Percentiles rank a stretch among this genome's conserved stretches.
These are phyloP conservation scores for Scheffersomyces titani DNA, from an alignment of 1,139 yeast species.

Conservation along the genomic window DNA sequence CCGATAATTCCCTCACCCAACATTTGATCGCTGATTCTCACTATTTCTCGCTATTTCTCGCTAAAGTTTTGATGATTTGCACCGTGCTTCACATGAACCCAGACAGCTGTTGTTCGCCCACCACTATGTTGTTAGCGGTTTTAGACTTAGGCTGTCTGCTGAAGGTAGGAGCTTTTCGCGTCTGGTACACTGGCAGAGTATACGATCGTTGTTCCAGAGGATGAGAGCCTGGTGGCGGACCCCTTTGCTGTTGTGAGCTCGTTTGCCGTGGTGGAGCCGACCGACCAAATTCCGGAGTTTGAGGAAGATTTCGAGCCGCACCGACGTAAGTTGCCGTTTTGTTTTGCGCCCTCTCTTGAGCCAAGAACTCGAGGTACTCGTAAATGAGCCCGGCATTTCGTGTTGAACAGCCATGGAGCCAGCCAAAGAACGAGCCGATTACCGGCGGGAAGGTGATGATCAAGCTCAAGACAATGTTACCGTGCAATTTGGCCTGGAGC, in stretches of 20 bases:
- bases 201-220: neutral
- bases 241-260: neutral
- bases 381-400: constrained; percentile 81
- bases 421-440: constrained; percentile 71
- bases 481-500: constrained; percentile 66
- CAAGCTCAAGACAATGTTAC: constrained; percentile 72
- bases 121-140: constrained; percentile 13
- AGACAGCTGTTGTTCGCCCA: constrained; percentile 28
- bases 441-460: constrained; percentile 76
- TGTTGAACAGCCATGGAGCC: constrained; percentile 87
- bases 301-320: constrained; percentile 5
- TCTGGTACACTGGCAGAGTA: neutral
- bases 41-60: neutral
- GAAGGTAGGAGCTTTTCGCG: constrained; percentile 4
- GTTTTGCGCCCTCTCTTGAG: constrained; percentile 27
- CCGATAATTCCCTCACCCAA: neutral
- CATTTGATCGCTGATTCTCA: neutral
- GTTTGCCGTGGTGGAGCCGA: neutral
- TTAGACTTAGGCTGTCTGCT: neutral
- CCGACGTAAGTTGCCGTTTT: constrained; percentile 23
- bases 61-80: too few species aligned
- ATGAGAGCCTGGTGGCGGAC: constrained; percentile 1
- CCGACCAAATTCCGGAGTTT: neutral
- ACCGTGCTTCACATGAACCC: constrained; percentile 24
- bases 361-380: constrained; percentile 42